Evolutionary conservation across 2,329 filamentous ascomycete genomes (phyloP).

Genomic region (Exophiala sp.): DNA sequence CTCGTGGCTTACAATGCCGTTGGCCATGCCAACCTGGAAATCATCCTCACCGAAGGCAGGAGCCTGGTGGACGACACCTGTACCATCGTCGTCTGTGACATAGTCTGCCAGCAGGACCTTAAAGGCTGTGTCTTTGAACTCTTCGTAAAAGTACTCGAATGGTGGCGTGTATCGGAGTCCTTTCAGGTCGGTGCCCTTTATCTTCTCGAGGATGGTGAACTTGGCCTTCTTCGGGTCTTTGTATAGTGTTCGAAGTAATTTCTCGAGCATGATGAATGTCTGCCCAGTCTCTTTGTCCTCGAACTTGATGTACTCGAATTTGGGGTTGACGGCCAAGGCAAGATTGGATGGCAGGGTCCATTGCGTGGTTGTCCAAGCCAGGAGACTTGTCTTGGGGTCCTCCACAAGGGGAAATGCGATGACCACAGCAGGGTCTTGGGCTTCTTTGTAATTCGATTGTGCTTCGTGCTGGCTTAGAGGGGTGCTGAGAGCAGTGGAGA

Average conservation of each 20-base stretch:
- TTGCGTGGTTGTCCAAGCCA: constrained; percentile 82
- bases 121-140: constrained; percentile 77
- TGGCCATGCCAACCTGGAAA: constrained; percentile 71
- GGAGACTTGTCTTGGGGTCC: constrained; percentile 65
- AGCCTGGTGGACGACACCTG: constrained; percentile 82
- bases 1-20: constrained; percentile 69
- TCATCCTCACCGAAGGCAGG: constrained; percentile 89
- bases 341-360: constrained; percentile 76
- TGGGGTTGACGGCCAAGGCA: constrained; percentile 68
- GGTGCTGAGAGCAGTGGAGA: constrained; percentile 78
- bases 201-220: constrained; percentile 69
- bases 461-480: constrained; percentile 85
- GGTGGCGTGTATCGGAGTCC: constrained; percentile 80
- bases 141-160: constrained; percentile 78
- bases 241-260: constrained; percentile 72
- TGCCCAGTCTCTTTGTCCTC: constrained; percentile 72
- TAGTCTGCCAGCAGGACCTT: constrained; percentile 74
- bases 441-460: constrained; percentile 84
- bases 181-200: constrained; percentile 74
- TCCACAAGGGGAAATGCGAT: constrained; percentile 75
- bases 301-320: constrained; percentile 79
- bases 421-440: constrained; percentile 78
- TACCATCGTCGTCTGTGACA: constrained; percentile 79
- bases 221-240: constrained; percentile 93
- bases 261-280: constrained; percentile 75